Percentiles rank a stretch among this genome's conserved stretches.
phyloP scores from a whole-genome alignment of 148 eudicot genomes.

The Silene latifolia region DNA sequence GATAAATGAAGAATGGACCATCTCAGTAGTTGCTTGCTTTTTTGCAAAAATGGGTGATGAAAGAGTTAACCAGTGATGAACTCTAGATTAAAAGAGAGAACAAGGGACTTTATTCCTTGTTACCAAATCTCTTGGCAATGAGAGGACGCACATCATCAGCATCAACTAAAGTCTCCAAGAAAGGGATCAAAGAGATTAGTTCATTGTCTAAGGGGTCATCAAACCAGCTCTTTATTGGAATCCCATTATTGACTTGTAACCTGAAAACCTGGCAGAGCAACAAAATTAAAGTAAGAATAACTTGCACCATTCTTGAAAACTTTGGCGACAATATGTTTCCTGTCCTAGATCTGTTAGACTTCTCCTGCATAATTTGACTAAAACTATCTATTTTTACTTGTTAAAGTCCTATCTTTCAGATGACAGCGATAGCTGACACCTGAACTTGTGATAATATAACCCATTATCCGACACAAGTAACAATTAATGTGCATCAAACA shows the following conservation, averaged over 20 bases:
- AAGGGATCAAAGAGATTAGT: constrained; percentile 75
- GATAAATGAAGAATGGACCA: constrained; percentile 29
- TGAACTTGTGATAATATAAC: background rate
- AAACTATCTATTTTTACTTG: background rate
- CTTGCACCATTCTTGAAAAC: constrained; percentile 4
- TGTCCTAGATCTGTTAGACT: background rate
- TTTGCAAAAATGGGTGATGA: constrained; percentile 32
- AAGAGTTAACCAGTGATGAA: constrained; percentile 37
- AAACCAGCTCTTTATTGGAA: constrained; percentile 99
- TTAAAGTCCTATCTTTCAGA: background rate
- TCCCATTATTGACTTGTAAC: constrained; percentile 95
- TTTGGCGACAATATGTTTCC: background rate
- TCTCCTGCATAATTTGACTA: background rate
- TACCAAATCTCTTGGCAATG: constrained; percentile 88
- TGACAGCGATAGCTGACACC: background rate
- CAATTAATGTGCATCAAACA: background rate
- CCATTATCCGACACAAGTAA: background rate
- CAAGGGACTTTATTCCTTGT: constrained; percentile 87
- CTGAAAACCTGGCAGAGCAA: constrained; percentile 77
- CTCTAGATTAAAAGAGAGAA: constrained; percentile 47
- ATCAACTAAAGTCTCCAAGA: constrained; percentile 80
- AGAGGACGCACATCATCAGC: constrained; percentile 95
- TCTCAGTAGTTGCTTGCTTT: constrained; percentile 38
- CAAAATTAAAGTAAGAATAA: constrained; percentile 17
- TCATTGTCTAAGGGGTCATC: constrained; percentile 89